These are phyloP conservation scores for Bretschneidera sinensis DNA, from an alignment of 345 rosid genomes.

Conservation along the genomic window DNA sequence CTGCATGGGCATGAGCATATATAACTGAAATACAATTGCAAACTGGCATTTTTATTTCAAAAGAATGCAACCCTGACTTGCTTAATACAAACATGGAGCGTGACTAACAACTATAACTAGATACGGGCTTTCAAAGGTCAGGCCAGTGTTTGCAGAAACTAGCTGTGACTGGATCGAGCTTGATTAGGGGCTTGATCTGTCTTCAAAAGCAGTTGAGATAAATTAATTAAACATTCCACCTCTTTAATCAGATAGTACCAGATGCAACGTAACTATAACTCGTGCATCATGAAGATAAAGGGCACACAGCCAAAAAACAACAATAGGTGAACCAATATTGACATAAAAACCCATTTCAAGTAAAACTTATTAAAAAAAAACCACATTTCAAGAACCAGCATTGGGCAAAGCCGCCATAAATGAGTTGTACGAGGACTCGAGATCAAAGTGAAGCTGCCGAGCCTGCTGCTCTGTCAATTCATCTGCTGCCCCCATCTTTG, in stretches of 20 bases:
- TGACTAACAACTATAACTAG: too few species aligned
- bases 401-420: conserved; percentile 97
- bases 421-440: conserved; percentile 91
- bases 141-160: neutral
- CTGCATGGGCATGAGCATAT: too few species aligned
- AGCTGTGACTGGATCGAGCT: neutral
- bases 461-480: conserved; percentile 95
- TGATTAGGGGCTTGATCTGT: neutral
- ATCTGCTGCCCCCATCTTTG: conserved; percentile 96
- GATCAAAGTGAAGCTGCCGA: conserved; percentile 86
- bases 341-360: neutral
- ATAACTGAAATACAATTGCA: too few species aligned
- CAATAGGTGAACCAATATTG: neutral
- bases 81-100: too few species aligned
- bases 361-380: neutral
- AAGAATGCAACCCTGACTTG: too few species aligned
- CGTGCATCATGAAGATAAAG: neutral
- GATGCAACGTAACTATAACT: neutral
- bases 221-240: too few species aligned
- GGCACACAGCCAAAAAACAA: neutral
- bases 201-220: too few species aligned
- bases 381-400: conserved; percentile 66
- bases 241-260: neutral
- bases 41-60: too few species aligned
- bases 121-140: neutral